A percentile compares a stretch with the other conserved stretches of the same genome.
Conservation (phyloP, 2,329 filamentous ascomycete species). For the Cytospora piceae region DNA sequence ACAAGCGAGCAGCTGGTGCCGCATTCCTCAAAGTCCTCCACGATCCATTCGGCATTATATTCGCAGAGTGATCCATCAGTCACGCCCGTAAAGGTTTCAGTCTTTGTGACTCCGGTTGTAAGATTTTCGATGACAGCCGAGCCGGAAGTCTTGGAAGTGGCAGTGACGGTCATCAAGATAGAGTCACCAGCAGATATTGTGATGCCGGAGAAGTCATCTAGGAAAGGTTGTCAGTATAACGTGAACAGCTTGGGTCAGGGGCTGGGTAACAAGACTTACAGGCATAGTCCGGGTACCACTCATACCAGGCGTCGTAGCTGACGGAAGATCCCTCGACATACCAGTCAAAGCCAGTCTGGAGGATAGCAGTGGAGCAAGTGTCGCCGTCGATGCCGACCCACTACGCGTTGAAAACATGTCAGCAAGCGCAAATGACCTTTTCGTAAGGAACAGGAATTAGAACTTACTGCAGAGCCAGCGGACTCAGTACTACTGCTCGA, state of each 20-base stretch:
- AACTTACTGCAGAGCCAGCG: slow-evolving; percentile 49
- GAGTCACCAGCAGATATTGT: slow-evolving; percentile 32
- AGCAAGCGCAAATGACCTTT: neutral
- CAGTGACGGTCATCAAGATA: slow-evolving; percentile 40
- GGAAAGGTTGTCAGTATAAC: neutral
- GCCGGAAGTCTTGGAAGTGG: slow-evolving; percentile 47
- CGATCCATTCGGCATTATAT: slow-evolving; percentile 66
- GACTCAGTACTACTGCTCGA: slow-evolving; percentile 42
- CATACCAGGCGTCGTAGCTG: slow-evolving; percentile 61
- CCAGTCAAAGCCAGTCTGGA: slow-evolving; percentile 62
- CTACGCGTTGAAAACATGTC: neutral
- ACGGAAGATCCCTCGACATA: slow-evolving; percentile 46
- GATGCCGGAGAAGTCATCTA: slow-evolving; percentile 32
- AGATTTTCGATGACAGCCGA: slow-evolving; percentile 52
- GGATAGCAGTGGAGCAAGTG: slow-evolving; percentile 55
- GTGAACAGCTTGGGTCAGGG: neutral
- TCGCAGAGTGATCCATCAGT: slow-evolving; percentile 48
- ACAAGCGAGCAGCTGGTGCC: slow-evolving; percentile 42
- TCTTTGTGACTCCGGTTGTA: slow-evolving; percentile 52
- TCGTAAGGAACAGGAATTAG: no score
- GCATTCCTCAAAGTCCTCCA: slow-evolving; percentile 54
- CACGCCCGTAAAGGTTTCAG: slow-evolving; percentile 53
- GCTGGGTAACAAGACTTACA: slow-evolving; percentile 14
- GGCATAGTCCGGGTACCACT: slow-evolving; percentile 63
- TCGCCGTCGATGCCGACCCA: slow-evolving; percentile 67